phyloP scores from a whole-genome alignment of 306 rosid genomes.

The Myrica gale region DNA sequence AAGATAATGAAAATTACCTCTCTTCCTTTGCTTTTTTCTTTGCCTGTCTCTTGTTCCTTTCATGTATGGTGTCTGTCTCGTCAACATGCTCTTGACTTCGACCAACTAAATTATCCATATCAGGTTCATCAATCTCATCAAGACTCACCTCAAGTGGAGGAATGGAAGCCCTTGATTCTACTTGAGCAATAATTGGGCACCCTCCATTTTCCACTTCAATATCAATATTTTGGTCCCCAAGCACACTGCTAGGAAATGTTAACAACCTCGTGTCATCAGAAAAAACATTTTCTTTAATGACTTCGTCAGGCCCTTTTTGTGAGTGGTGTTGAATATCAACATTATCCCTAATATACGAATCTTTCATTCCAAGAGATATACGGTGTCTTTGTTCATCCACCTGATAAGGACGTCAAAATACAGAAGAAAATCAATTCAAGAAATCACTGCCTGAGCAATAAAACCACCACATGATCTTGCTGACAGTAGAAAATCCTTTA shows the following conservation, averaged over 20 bases:
- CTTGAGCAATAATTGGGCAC: conserved; percentile 46
- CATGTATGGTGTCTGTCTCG: conserved; percentile 31
- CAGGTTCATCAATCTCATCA: conserved; percentile 57
- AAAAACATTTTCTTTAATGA: conserved; percentile 19
- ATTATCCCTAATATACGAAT: conserved; percentile 44
- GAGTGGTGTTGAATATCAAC: conserved; percentile 25
- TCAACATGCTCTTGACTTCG: conserved; percentile 45
- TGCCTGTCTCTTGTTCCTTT: conserved; percentile 57
- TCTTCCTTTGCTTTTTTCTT: conserved; percentile 69
- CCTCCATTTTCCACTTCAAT: conserved; percentile 42
- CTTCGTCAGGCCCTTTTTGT: conserved; percentile 47
- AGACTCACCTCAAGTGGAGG: conserved; percentile 84
- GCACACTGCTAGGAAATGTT: conserved; percentile 27
- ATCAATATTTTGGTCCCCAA: conserved; percentile 36
- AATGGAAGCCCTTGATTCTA: conserved; percentile 69
- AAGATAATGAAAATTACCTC: conserved; percentile 46
- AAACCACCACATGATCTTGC: neutral
- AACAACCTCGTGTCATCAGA: conserved; percentile 28
- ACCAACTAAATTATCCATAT: conserved; percentile 27
- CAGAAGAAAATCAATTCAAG: conserved; percentile 12
- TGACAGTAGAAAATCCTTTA: neutral
- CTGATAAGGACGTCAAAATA: conserved; percentile 37
- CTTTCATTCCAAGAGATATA: conserved; percentile 89
- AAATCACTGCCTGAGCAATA: conserved; percentile 15
- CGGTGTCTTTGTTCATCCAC: conserved; percentile 71